phyloP scores from a whole-genome alignment of 257 asterid genomes.

The Solanum etuberosum region DNA sequence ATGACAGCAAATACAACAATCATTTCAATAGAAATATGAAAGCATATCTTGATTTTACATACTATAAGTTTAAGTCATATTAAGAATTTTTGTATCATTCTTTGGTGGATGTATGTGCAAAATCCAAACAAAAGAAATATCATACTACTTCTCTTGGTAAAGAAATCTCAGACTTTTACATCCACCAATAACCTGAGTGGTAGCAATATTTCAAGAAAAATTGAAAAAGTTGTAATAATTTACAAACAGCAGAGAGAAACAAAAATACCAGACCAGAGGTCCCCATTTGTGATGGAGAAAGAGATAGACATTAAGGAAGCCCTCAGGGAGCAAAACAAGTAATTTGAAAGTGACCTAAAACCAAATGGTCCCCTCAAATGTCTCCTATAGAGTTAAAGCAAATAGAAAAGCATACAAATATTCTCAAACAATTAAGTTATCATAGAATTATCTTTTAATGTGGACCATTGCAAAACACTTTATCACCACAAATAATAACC shows the following conservation, averaged over 20 bases:
- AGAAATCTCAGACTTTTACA: conserved; percentile 25
- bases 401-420: neutral
- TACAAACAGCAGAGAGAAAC: conserved; percentile 29
- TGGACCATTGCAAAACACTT: neutral
- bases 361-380: conserved; percentile 43
- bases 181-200: conserved; percentile 43
- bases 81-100: neutral
- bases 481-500: neutral
- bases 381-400: conserved; percentile 10
- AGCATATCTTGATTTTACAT: neutral
- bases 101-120: neutral
- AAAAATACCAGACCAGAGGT: conserved; percentile 72
- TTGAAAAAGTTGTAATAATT: conserved; percentile 20
- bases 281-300: conserved; percentile 56
- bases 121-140: conserved; percentile 9
- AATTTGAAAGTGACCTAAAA: conserved; percentile 33
- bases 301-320: conserved; percentile 28
- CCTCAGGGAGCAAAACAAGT: conserved; percentile 23
- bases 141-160: conserved; percentile 21
- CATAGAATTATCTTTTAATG: neutral
- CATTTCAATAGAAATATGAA: neutral
- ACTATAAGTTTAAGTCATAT: neutral
- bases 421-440: conserved; percentile 1
- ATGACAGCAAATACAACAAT: neutral
- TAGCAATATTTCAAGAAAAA: conserved; percentile 17